Evolutionary conservation across 306 rosid species (phyloP).

Genomic region (Pterocarpus santalinus): DNA sequence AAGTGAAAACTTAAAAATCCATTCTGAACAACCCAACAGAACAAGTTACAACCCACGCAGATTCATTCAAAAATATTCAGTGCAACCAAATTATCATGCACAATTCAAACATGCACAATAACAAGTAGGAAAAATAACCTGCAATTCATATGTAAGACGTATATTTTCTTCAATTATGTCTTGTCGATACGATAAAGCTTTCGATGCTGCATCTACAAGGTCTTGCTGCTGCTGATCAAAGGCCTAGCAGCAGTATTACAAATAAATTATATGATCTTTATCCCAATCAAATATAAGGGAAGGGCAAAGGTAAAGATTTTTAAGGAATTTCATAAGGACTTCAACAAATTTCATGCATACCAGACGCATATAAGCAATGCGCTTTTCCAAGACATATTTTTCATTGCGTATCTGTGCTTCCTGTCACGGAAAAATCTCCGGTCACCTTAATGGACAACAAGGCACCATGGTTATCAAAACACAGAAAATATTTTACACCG

Average conservation of each 20-base stretch:
- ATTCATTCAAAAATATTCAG: constrained; percentile 40
- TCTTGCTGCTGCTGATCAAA: constrained; percentile 77
- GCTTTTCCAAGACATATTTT: constrained; percentile 87
- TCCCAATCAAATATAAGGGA: constrained; percentile 41
- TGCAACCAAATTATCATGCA: constrained; percentile 18
- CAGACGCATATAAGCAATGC: constrained; percentile 98
- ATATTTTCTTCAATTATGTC: constrained; percentile 97
- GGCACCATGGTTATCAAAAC: neutral
- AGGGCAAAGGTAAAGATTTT: constrained; percentile 5
- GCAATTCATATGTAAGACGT: constrained; percentile 78
- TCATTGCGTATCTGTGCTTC: constrained; percentile 88
- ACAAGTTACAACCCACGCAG: constrained; percentile 26
- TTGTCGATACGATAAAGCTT: constrained; percentile 78
- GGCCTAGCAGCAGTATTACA: constrained; percentile 53
- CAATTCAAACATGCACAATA: constrained; percentile 30
- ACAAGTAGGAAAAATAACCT: constrained; percentile 48
- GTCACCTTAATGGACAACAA: constrained; percentile 39
- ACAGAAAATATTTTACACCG: constrained; percentile 29
- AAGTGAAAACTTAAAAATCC: constrained; percentile 32
- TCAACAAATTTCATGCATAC: constrained; percentile 49
- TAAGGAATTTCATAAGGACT: constrained; percentile 29
- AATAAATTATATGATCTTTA: constrained; percentile 23
- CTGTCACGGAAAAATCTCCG: constrained; percentile 49
- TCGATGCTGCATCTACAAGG: constrained; percentile 73
- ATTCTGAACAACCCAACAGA: constrained; percentile 31